Evolutionary conservation across 225 moss, liverwort and hornwort species (phyloP), one percentile per base, ranked within the genome.

Genomic region (Polytrichum commune): DNA sequence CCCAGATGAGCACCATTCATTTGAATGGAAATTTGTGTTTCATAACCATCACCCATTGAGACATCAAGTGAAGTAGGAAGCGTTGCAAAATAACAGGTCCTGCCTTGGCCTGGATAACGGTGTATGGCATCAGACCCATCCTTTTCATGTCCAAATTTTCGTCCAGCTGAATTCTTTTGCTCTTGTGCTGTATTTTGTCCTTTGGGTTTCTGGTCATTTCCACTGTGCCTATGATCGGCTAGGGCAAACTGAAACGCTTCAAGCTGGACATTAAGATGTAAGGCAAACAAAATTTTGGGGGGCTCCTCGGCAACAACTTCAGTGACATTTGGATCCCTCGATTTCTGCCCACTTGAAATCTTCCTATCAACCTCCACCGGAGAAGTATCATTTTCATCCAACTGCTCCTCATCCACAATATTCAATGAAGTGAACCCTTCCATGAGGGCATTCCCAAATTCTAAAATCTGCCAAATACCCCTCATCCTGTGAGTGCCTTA

Each of bases 1-100:
- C 85, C 84, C 80, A 88, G 73, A 66, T 84, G 84, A 62, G 85
- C 85, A 75, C 88, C 88, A 75, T 78, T 62, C 54, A 88, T 72
- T 66, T 79, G 67, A 35, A 82, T 67, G 54, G 66, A 82, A 65
- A 85, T 64, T 62, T 61, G 73, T 62, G 85, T 71, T 69, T 85
- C 80, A 29, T 76, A 78, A 26, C 88, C 88, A 32, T 85, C 85
- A 62, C 88, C 88, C 58, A 85, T 46, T 10, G 75, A 80, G 53
- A 72, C 53, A 60, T 88, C 75, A 60, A 88, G 74, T 56, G 80
- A 80, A 71, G 77, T 75, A 58, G 82, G 84, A 57, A 77, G 84
- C 1, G 82, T 88, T 69, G 77, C 84, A 22, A 88, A 80, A 71
- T 85, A 88, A 68, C 73, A 79, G 68, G 80, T 77, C 72, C 78